Evolutionary conservation across 139 green algal genomes (phyloP).

Genomic region (Zygnema circumcarinatum): DNA sequence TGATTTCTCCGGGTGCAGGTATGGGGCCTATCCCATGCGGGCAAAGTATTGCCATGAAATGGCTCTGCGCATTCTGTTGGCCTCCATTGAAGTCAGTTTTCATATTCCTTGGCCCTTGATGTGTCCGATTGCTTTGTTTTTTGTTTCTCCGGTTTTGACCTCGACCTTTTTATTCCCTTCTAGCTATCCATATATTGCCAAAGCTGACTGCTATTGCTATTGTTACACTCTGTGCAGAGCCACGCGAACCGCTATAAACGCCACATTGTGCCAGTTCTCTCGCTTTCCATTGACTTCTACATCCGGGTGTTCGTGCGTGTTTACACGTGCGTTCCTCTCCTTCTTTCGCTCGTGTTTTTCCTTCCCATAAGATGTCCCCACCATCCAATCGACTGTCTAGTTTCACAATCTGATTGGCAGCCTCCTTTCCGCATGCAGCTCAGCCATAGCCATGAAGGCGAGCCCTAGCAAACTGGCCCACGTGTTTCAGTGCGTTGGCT

Average conservation of each 20-base stretch:
- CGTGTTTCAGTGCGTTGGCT: conserved; percentile 89
- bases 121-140: too few species aligned
- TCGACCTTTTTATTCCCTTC: neutral
- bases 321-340: conserved; percentile 74
- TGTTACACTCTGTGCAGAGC: conserved; percentile 45
- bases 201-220: conserved; percentile 2
- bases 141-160: neutral
- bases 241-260: conserved; percentile 84
- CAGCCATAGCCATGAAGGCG: conserved; percentile 72
- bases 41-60: conserved; percentile 93
- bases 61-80: conserved; percentile 93
- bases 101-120: neutral
- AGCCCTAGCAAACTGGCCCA: conserved; percentile 82
- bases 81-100: conserved; percentile 73
- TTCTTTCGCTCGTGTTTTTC: neutral
- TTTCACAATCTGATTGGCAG: too few species aligned
- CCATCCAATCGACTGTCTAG: too few species aligned
- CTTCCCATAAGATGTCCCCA: too few species aligned
- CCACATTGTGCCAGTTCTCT: conserved; percentile 91
- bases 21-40: conserved; percentile 85
- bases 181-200: neutral
- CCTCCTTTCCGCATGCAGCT: conserved; percentile 28
- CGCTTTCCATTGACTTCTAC: conserved; percentile 95
- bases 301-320: conserved; percentile 92
- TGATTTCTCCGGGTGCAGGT: conserved; percentile 52